These are phyloP conservation scores for Xylaria palmicola DNA, from an alignment of 495 filamentous ascomycete genomes.

Conservation along the genomic window DNA sequence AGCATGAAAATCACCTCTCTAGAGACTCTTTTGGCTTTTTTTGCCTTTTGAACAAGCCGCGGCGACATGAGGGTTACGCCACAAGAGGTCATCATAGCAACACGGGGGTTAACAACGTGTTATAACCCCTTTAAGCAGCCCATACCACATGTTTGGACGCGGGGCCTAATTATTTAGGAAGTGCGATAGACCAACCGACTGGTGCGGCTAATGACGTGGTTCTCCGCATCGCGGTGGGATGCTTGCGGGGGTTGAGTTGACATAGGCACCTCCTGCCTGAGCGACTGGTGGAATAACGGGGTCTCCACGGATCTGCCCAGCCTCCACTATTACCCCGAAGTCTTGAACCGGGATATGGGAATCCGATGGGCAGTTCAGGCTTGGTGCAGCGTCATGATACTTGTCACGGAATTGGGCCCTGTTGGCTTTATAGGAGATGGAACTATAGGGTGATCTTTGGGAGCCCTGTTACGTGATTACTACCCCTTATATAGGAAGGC, in stretches of 20 bases:
- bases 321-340: neutral
- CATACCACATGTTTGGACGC: neutral
- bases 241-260: neutral
- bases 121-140: neutral
- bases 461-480: no score
- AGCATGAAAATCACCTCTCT: neutral
- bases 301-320: neutral
- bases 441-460: no score
- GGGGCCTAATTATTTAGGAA: constrained; percentile 7
- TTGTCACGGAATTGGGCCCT: no score
- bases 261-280: neutral
- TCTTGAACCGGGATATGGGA: neutral
- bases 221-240: neutral
- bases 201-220: constrained; percentile 14
- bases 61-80: neutral
- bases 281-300: constrained; percentile 13
- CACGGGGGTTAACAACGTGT: neutral
- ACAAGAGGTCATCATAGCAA: neutral
- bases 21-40: neutral
- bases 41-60: neutral
- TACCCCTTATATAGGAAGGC: no score
- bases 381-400: no score
- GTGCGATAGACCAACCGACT: constrained; percentile 12
- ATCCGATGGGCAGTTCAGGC: neutral
- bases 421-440: no score